These are phyloP conservation scores for Murraya paniculata DNA, from an alignment of 345 rosid genomes.

Conservation along the genomic window DNA sequence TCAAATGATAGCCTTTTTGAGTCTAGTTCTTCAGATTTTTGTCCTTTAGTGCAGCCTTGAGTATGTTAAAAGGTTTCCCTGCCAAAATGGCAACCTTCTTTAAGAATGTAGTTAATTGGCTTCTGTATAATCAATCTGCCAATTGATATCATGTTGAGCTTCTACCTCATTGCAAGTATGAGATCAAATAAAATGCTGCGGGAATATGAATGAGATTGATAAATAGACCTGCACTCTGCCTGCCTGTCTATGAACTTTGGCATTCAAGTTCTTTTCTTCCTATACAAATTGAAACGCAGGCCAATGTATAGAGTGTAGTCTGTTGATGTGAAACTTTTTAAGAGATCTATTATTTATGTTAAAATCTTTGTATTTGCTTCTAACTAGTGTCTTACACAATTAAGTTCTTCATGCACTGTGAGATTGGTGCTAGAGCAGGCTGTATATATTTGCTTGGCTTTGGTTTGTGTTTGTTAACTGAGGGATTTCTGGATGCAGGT, in stretches of 20 bases:
- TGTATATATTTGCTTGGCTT: neutral
- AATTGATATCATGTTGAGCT: neutral
- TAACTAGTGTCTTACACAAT: neutral
- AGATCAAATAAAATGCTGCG: neutral
- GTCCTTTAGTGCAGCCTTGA: neutral
- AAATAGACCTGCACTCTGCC: neutral
- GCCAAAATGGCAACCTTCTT: neutral
- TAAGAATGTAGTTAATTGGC: neutral
- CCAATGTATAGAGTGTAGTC: neutral
- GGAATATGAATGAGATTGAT: conserved; percentile 1
- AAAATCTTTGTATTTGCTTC: neutral
- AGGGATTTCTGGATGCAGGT: conserved; percentile 39
- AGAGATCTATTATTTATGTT: neutral
- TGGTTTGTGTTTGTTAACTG: neutral
- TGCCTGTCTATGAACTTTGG: neutral
- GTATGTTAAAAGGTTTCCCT: neutral
- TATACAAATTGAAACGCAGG: neutral
- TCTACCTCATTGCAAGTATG: neutral
- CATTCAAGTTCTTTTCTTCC: neutral
- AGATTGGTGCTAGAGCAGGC: neutral
- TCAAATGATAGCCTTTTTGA: neutral
- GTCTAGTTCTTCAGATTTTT: neutral
- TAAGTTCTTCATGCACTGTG: neutral
- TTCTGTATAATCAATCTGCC: neutral
- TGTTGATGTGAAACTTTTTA: neutral